Evolutionary conservation across 805 yeast genomes (phyloP), one percentile per base, ranked within the genome.

Genomic region (Diddensiella santjacobensis): DNA sequence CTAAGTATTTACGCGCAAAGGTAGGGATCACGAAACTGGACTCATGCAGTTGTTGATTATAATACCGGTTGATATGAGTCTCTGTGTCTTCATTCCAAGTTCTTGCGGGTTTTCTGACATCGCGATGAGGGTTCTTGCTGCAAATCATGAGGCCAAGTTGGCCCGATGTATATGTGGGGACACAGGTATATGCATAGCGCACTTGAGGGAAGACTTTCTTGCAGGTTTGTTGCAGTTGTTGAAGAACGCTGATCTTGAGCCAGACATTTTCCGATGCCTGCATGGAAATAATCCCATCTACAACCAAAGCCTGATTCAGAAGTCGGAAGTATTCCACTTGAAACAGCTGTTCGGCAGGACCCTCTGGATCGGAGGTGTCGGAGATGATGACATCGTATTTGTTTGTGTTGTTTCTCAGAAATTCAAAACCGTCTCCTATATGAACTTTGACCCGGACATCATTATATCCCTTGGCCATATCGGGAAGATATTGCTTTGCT

Each of bases 71-170:
- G 60, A 83, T 64, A 66, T 79, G 71, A 18, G 64, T 69, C 64
- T 85, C 95, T 51, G 77, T 75, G 49, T 77, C 83, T 36, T 72
- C 77, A 40, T 78, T 66, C 66, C 85, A 69, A 29, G 74, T 71
- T 68, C 96, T 80, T 51, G 77, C 54, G 42, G 98, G 96, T 53
- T 66, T 72, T 58, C 69, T 74, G 48, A 90, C 84, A 52, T 84
- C 72, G 37, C 81, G 79, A 18, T 67, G 58, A 4, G 77, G 65
- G 63, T 85, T 84, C 72, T 89, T 91, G 53, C 84, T 78, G 68
- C 97, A 90, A 53, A 91, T 88, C 96, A 91, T 87, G 71, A 93
- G 86, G n/a, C 98, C 99, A 61, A 91, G 83, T 67, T 89, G 95
- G 56, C 99, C 99, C n/a, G 96, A 83, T 55, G 99, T 96, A 64